These are phyloP conservation scores for Ophiosphaerella korrae DNA, from an alignment of 2,329 filamentous ascomycete genomes.

Conservation along the genomic window DNA sequence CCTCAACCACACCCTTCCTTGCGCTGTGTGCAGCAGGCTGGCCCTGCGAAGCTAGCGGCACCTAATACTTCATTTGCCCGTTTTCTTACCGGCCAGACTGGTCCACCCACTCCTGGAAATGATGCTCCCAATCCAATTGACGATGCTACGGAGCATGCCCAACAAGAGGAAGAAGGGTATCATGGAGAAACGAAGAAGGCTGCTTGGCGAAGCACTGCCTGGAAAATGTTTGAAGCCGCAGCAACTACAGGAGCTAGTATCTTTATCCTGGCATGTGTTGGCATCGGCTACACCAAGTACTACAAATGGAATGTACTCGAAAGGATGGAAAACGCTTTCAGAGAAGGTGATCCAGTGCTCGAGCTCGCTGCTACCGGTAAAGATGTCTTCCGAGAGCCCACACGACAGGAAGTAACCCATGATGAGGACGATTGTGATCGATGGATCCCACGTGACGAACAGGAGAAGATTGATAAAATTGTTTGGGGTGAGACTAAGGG, in stretches of 20 bases:
- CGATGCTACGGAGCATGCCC: constrained; percentile 37
- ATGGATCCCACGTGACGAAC: constrained; percentile 86
- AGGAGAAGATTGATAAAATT: constrained; percentile 80
- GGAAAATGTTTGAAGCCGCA: constrained; percentile 59
- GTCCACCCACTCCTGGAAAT: constrained; percentile 44
- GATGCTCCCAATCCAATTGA: constrained; percentile 46
- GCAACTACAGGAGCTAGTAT: constrained; percentile 58
- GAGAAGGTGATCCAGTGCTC: constrained; percentile 86
- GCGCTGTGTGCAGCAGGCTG: constrained; percentile 31
- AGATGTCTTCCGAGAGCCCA: constrained; percentile 38
- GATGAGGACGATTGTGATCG: constrained; percentile 62
- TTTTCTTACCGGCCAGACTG: constrained; percentile 41
- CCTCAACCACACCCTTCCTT: constrained; percentile 16
- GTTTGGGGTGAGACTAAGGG: constrained; percentile 73
- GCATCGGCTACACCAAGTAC: constrained; percentile 55
- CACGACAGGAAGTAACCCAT: constrained; percentile 19
- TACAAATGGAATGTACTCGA: constrained; percentile 91
- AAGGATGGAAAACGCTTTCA: constrained; percentile 92
- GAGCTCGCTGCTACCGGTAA: constrained; percentile 61
- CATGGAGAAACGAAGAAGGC: constrained; percentile 19
- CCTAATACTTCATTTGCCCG: constrained; percentile 21
- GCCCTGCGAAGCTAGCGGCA: constrained; percentile 16
- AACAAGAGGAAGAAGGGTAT: constrained; percentile 20
- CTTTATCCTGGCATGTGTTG: constrained; percentile 53
- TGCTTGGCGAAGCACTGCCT: constrained; percentile 49